Evolutionary conservation across 768 basidiomycete genomes (phyloP), one percentile per base, ranked within the genome.

Genomic region (Collybia mongolica): DNA sequence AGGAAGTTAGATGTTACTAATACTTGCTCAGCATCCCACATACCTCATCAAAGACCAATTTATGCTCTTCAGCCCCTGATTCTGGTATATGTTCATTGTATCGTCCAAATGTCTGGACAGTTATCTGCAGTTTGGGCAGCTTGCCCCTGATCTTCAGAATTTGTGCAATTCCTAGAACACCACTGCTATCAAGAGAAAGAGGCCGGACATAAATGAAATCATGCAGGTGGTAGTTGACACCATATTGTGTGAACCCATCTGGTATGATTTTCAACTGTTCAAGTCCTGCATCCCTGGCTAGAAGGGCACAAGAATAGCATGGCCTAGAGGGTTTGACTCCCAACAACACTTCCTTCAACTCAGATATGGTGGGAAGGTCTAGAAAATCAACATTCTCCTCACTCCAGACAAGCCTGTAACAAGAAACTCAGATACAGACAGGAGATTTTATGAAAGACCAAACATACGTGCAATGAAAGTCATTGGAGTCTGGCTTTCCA

Each of bases 181-280:
- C 57, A 14, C 60, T 49, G 9, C 56, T 55, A 12, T 57, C 49
- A 29, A 64, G 52, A 14, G 67, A 65, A 29, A 64, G 52, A 14
- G 67, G 66, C 36, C 70, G 72, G 35, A 86, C 46, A 58, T 86
- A 89, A 8, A 87, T 73, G 52, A 81, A 88, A 53, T 89, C 88
- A 39, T 74, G 44, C 7, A 68, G 46, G 56, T 89, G 88, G 59
- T 82, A 90, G 0, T 60, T 54, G 8, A 70, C 60, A 2, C 78
- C 78, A 37, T 70, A 60, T 12, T 74, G 67, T 2, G 72, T 58
- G 22, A 76, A 67, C 5, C 74, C 76, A 38, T 65, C 65, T 0
- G 63, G 60, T 32, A 65, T 60, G 9, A 59, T 54, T 12, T 64
- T 58, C 26, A 72, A 57, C 14, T 56, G 51, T 9, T 59, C 44